Base-by-base conservation (phyloP, 2,329 filamentous ascomycete genomes). In the Plenodomus biglobosus region DNA sequence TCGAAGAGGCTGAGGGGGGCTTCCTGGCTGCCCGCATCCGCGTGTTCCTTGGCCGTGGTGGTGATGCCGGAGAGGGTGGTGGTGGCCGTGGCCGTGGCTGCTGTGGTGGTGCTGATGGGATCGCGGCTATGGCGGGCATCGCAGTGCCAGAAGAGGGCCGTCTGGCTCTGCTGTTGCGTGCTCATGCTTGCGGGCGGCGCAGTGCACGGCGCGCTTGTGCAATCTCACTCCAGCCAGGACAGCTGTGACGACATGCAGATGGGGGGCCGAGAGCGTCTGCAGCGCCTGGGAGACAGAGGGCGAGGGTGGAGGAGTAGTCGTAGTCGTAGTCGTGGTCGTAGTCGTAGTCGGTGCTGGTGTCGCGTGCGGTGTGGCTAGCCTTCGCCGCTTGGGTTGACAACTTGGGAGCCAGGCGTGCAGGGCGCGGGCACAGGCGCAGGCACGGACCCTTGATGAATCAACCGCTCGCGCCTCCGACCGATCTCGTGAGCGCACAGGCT, bases 1-100 rank as follows among this genome's bases (percentile, higher is more conserved):
- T 84, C 81, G 62, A 84, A 81, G 42, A 62, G 64, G 56, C 64
- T 70, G 55, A 71, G 66, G 20, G 56, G 24, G 42, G 48, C 38
- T 2, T 20, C 21, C 16, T 40, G 35, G 15, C 20, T 40, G 48
- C 51, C 40, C 17, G 41, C 52, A 42, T 27, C 40, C 46, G 42
- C 24, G 40, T 34, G 41, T n/a, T 8, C 36, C 17, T 21, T 18
- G 32, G 27, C 19, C 19, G 15, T 39, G 42, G 35, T 39, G 35
- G 40, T 46, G 24, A 34, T 37, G 46, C 44, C 15, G 27, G n/a
- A n/a, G n/a, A n/a, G n/a, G n/a, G n/a, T n/a, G n/a, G n/a, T n/a
- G n/a, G n/a, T n/a, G 41, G 35, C 36, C 17, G 30, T 18, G 32
- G 27, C 19, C 19, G 15, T 39, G 42, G 39, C n/a, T 18, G 35